Evolutionary conservation across 495 filamentous ascomycete genomes (phyloP).

Genomic region (Hypoxylon fuscum): DNA sequence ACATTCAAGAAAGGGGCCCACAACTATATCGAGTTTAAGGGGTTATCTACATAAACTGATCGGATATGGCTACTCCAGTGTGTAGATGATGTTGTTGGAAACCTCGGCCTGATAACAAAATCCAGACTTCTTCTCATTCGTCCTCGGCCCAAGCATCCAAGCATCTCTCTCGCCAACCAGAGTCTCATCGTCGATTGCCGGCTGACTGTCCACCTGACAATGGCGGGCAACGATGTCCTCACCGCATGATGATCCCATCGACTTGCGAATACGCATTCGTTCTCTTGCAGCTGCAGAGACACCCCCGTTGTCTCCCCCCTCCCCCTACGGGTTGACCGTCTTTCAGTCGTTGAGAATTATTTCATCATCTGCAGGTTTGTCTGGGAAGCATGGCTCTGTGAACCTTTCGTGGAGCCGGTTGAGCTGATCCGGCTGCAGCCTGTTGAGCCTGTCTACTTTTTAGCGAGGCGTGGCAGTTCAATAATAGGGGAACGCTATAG

Average conservation of each 20-base stretch:
- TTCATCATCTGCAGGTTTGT: slow-evolving; percentile 26
- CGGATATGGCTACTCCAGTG: background rate
- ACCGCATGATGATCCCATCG: slow-evolving; percentile 32
- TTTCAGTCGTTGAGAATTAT: slow-evolving; percentile 26
- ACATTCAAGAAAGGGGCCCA: slow-evolving; percentile 7
- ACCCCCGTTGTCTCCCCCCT: slow-evolving; percentile 7
- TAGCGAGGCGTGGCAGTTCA: slow-evolving; percentile 33
- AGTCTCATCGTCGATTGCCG: slow-evolving; percentile 8
- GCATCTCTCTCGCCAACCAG: slow-evolving; percentile 15
- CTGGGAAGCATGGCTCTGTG: slow-evolving; percentile 19
- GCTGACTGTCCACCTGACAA: slow-evolving; percentile 14
- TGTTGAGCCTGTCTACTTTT: slow-evolving; percentile 15
- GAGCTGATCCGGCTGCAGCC: slow-evolving; percentile 28
- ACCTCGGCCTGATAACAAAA: slow-evolving; percentile 4
- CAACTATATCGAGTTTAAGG: too few species aligned
- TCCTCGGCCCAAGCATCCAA: background rate
- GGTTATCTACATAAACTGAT: too few species aligned
- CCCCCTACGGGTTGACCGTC: slow-evolving; percentile 4
- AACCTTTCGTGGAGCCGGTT: slow-evolving; percentile 32
- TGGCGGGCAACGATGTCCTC: slow-evolving; percentile 15
- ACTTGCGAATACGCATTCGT: slow-evolving; percentile 21
- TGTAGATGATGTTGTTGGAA: slow-evolving; percentile 6
- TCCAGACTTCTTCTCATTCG: slow-evolving; percentile 6
- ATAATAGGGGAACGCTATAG: slow-evolving; percentile 44
- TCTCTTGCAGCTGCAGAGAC: slow-evolving; percentile 37